Percentiles rank a stretch among this genome's conserved stretches.
These are phyloP conservation scores for Thelephora terrestris DNA, from an alignment of 1,284 basidiomycete species.

Conservation along the genomic window DNA sequence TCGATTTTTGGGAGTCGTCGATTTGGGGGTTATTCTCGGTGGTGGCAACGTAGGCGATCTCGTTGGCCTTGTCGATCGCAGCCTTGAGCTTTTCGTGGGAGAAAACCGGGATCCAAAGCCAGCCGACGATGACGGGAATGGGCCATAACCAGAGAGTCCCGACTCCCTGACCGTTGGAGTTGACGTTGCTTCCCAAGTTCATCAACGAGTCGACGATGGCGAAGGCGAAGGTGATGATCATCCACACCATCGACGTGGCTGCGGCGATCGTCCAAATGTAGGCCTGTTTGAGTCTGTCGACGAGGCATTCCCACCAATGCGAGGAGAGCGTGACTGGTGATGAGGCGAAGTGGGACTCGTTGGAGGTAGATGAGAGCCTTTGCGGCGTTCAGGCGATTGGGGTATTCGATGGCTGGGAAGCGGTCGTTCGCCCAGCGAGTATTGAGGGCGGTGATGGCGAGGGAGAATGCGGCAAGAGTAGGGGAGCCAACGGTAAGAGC, in stretches of 20 bases:
- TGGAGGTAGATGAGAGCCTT: conserved; percentile 26
- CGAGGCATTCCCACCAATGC: conserved; percentile 26
- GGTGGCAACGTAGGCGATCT: background rate
- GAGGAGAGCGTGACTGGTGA: conserved; percentile 16
- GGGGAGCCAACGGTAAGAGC: conserved; percentile 24
- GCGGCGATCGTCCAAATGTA: conserved; percentile 5
- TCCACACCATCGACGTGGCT: conserved; percentile 3
- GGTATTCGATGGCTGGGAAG: conserved; percentile 20
- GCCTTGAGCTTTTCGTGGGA: background rate
- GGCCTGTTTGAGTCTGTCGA: conserved; percentile 19
- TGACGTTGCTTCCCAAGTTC: background rate
- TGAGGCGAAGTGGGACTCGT: conserved; percentile 24
- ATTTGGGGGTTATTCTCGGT: background rate
- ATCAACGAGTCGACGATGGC: conserved; percentile 4
- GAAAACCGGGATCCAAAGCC: conserved; percentile 1
- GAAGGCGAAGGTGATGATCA: conserved; percentile 1
- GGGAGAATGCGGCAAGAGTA: conserved; percentile 28
- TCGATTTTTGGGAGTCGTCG: background rate
- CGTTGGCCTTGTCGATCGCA: background rate
- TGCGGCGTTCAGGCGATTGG: conserved; percentile 21
- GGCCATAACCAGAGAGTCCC: conserved; percentile 3
- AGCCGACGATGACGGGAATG: conserved; percentile 16
- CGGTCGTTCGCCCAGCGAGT: conserved; percentile 23
- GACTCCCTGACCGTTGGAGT: background rate
- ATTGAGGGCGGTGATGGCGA: conserved; percentile 28